Evolutionary conservation across 805 yeast genomes (phyloP).

Genomic region (Starmerella gropengiesseri): DNA sequence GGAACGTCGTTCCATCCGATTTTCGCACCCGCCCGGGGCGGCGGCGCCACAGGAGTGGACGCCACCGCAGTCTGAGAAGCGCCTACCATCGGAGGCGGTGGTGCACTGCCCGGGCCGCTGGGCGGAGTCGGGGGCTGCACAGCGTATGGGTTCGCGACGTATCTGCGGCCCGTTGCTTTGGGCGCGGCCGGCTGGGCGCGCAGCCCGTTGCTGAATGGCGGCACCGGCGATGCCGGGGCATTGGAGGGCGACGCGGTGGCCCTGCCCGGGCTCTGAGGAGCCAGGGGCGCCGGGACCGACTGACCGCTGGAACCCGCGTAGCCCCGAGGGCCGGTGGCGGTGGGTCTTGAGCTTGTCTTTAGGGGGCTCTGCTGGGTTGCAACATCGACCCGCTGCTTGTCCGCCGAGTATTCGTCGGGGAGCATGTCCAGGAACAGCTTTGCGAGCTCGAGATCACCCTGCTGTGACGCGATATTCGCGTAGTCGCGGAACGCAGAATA

Average conservation of each 20-base stretch:
- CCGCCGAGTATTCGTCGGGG: slow-evolving; percentile 56
- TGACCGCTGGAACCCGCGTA: not conserved
- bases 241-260: not conserved
- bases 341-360: not conserved
- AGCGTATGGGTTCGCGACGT: slow-evolving; percentile 21
- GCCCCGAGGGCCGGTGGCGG: not conserved
- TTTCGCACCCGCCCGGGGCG: slow-evolving; percentile 12
- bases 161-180: slow-evolving; percentile 15
- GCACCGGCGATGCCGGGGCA: too few species aligned
- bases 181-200: not conserved
- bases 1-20: slow-evolving; percentile 27
- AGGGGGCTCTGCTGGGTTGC: slow-evolving; percentile 39
- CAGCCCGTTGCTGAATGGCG: not conserved
- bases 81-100: slow-evolving; percentile 19
- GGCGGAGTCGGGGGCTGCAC: slow-evolving; percentile 15
- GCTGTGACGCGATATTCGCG: slow-evolving; percentile 64
- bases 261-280: not conserved
- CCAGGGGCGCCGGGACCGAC: too few species aligned
- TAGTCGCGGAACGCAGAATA: slow-evolving; percentile 67
- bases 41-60: slow-evolving; percentile 4
- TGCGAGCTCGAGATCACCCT: slow-evolving; percentile 78
- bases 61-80: too few species aligned
- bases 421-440: slow-evolving; percentile 53
- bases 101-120: too few species aligned
- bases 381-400: slow-evolving; percentile 65